A percentile compares a stretch with the other conserved stretches of the same genome.
phyloP scores from a whole-genome alignment of 768 basidiomycete species.

The Lentinus brumalis region DNA sequence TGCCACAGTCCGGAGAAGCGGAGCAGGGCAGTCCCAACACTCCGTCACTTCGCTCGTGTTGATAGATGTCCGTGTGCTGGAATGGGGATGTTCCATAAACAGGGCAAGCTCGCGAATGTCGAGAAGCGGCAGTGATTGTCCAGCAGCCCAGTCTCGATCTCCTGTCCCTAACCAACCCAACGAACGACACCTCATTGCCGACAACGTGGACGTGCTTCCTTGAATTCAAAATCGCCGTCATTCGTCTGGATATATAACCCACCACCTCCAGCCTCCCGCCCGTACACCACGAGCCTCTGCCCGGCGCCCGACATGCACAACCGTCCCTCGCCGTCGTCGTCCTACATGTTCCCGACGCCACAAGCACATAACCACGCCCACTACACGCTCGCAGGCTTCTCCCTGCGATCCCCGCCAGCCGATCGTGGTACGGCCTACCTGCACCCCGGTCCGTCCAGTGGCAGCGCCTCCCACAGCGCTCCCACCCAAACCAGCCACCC shows the following conservation, averaged over 20 bases:
- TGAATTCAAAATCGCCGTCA: slow-evolving; percentile 15
- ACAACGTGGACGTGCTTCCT: slow-evolving; percentile 21
- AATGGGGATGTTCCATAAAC: slow-evolving; percentile 4
- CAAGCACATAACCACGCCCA: slow-evolving; percentile 15
- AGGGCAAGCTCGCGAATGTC: slow-evolving; percentile 2
- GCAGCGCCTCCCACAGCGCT: slow-evolving; percentile 19
- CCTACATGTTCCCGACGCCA: slow-evolving; percentile 17
- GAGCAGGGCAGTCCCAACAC: slow-evolving; percentile 6
- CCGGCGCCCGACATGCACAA: slow-evolving; percentile 13
- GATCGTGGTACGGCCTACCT: slow-evolving; percentile 14
- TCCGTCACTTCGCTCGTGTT: background rate
- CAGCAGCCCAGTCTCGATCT: slow-evolving; percentile 9
- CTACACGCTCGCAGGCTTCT: slow-evolving; percentile 24
- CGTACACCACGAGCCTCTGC: slow-evolving; percentile 16
- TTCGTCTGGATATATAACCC: slow-evolving; percentile 19
- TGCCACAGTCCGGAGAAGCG: background rate
- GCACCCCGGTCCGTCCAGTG: slow-evolving; percentile 12
- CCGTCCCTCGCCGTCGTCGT: slow-evolving; percentile 13
- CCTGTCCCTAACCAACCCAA: slow-evolving; percentile 1
- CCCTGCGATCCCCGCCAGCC: slow-evolving; percentile 23
- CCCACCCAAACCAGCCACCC: slow-evolving; percentile 19
- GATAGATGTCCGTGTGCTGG: slow-evolving; percentile 7
- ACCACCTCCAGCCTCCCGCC: slow-evolving; percentile 14
- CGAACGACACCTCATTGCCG: slow-evolving; percentile 15
- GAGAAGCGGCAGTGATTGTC: slow-evolving; percentile 9